Evolutionary conservation across 2,329 filamentous ascomycete species (phyloP), one percentile per base, ranked within the genome.

Genomic region (Chaetomium globosum): DNA sequence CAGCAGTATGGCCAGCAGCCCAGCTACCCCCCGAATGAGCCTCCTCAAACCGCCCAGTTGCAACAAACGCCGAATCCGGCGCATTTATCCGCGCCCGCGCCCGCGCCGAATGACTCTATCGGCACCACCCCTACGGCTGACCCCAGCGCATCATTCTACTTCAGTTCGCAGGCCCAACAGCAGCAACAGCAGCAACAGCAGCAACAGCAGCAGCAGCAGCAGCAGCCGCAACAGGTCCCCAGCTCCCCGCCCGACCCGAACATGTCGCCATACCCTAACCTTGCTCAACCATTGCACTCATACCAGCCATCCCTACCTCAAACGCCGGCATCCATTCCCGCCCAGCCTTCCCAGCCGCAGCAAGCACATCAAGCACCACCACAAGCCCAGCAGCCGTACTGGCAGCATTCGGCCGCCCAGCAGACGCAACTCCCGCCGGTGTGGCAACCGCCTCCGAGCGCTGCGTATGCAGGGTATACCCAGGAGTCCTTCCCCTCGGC

Each of bases 401-500:
- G 81, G 82, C 81, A 83, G 67, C 79, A 82, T 51, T 69, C 76
- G 48, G 75, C 77, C 2, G 75, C 76, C 43, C 76, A 77, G 36
- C 80, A 79, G 60, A 77, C 78, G 69, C 79, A 70, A 70, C 74
- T 73, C 68, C 77, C 73, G 64, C 75, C 68, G 69, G 80, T 75
- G 64, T 81, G 73, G 73, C 80, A 73, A 71, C 75, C 77, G 64
- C 81, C 77, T 9, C 79, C 69, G 9, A 56, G 33, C 79, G 65
- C 75, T 73, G 51, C 78, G 2, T 85, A 86, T 67, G 67, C 75
- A 12, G 79, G 81, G 7, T 88, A 86, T 71, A 78, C 77, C 3
- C 85, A 86, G 72, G 85, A 88, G 28, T 79, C 83, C 2, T 91
- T 92, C 72, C 89, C 90, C 1, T 80, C 84, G 2, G 86, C 85